These are phyloP conservation scores for Suillus cothurnatus DNA, from an alignment of 768 basidiomycete species.

Conservation along the genomic window DNA sequence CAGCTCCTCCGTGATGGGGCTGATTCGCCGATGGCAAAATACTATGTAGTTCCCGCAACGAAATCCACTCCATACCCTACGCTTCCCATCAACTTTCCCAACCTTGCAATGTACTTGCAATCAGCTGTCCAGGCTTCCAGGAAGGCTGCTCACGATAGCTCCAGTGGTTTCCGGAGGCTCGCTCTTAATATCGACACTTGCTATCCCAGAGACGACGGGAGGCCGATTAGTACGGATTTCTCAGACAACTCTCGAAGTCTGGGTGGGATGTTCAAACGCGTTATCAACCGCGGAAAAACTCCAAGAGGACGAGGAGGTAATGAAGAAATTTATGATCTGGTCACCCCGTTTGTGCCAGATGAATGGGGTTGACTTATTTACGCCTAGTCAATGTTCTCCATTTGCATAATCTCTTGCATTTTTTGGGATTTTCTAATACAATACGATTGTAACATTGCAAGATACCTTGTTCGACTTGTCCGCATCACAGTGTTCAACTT, in stretches of 20 bases:
- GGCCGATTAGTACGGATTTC: slow-evolving; percentile 27
- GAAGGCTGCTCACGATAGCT: slow-evolving; percentile 56
- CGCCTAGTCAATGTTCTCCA: not conserved
- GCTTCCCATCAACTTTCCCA: slow-evolving; percentile 75
- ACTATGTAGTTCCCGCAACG: slow-evolving; percentile 70
- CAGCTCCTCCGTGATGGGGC: slow-evolving; percentile 63
- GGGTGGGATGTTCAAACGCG: slow-evolving; percentile 58
- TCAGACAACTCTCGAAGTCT: slow-evolving; percentile 43
- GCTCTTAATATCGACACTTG: slow-evolving; percentile 69
- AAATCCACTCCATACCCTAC: slow-evolving; percentile 61
- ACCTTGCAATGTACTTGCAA: slow-evolving; percentile 75
- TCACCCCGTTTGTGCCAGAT: slow-evolving; percentile 80
- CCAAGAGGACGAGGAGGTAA: slow-evolving; percentile 58
- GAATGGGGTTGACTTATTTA: slow-evolving; percentile 57
- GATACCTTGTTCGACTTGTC: not conserved
- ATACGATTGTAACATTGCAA: not conserved
- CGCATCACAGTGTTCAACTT: not conserved
- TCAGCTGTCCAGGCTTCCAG: slow-evolving; percentile 72
- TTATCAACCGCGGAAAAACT: slow-evolving; percentile 54
- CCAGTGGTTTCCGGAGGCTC: slow-evolving; percentile 63
- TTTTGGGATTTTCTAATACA: not conserved
- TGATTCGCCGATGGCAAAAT: slow-evolving; percentile 66
- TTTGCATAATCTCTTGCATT: not conserved
- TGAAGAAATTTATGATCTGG: slow-evolving; percentile 79
- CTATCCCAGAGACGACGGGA: slow-evolving; percentile 52